phyloP scores from a whole-genome alignment of 306 rosid genomes.

The Citrullus mucosospermus region DNA sequence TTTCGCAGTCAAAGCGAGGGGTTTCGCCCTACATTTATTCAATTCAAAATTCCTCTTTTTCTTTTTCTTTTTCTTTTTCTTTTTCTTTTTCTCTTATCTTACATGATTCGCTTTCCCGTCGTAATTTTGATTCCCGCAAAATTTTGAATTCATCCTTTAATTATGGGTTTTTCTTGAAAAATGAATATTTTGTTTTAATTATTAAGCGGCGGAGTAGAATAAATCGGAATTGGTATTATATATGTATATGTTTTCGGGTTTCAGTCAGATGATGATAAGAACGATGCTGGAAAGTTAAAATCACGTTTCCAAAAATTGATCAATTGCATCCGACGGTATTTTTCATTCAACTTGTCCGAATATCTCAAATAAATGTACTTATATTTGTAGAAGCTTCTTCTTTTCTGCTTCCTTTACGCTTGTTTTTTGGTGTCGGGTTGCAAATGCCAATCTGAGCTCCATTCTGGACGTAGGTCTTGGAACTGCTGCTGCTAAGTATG shows the following conservation, averaged over 20 bases:
- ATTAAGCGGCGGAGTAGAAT: neutral
- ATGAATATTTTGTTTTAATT: neutral
- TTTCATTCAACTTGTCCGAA: neutral
- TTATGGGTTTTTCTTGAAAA: neutral
- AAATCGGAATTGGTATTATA: neutral
- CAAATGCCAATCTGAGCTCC: neutral
- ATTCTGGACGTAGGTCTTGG: neutral
- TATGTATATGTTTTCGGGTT: neutral
- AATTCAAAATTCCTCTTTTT: neutral
- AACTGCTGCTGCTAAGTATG: neutral
- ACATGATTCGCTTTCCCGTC: neutral
- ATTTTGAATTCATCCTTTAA: neutral
- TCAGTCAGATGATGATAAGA: neutral
- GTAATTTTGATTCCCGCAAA: neutral
- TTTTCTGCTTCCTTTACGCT: neutral
- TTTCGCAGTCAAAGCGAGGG: constrained; percentile 18
- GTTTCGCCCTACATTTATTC: constrained; percentile 27
- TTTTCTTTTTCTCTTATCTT: neutral
- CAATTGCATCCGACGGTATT: constrained; percentile 2
- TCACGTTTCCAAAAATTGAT: neutral
- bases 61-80: neutral
- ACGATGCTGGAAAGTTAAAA: neutral
- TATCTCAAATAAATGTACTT: neutral
- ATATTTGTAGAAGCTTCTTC: neutral
- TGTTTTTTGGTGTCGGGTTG: neutral